Percentiles rank a stretch among this genome's conserved stretches.
Evolutionary conservation across 768 basidiomycete species (phyloP).

Genomic region (Collybiopsis confluens): DNA sequence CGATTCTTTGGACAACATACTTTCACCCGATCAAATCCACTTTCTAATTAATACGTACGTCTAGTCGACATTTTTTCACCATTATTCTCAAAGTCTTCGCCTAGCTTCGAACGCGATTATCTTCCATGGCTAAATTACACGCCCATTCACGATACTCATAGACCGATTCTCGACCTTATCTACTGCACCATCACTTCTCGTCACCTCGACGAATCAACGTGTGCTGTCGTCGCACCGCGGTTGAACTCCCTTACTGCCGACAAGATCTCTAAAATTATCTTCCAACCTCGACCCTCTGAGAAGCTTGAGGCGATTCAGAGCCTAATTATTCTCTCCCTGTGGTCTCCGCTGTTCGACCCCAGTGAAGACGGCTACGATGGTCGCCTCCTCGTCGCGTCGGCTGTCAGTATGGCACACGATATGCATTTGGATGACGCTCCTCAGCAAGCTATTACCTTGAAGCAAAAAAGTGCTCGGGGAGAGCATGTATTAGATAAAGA

Average conservation of each 20-base stretch:
- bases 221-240: conserved; percentile 27
- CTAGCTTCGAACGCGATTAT: conserved; percentile 37
- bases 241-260: conserved; percentile 36
- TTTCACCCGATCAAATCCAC: conserved; percentile 27
- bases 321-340: conserved; percentile 33
- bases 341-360: conserved; percentile 30
- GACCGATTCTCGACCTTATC: conserved; percentile 31
- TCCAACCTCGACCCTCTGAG: conserved; percentile 27
- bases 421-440: conserved; percentile 34
- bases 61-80: conserved; percentile 8
- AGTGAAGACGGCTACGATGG: conserved; percentile 1
- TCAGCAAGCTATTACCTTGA: conserved; percentile 22
- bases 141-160: conserved; percentile 22
- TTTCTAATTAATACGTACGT: conserved; percentile 28
- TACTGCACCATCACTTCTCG: conserved; percentile 38
- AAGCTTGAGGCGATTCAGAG: conserved; percentile 37
- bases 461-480: conserved; percentile 17
- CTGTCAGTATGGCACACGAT: conserved; percentile 41
- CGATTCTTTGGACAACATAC: conserved; percentile 22
- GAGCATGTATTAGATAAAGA: conserved; percentile 18
- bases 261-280: conserved; percentile 31
- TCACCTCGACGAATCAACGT: conserved; percentile 30
- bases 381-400: conserved; percentile 11
- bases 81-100: not conserved
- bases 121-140: conserved; percentile 39